Evolutionary conservation across 2,329 filamentous ascomycete species (phyloP).

Genomic region (Alternaria dauci): DNA sequence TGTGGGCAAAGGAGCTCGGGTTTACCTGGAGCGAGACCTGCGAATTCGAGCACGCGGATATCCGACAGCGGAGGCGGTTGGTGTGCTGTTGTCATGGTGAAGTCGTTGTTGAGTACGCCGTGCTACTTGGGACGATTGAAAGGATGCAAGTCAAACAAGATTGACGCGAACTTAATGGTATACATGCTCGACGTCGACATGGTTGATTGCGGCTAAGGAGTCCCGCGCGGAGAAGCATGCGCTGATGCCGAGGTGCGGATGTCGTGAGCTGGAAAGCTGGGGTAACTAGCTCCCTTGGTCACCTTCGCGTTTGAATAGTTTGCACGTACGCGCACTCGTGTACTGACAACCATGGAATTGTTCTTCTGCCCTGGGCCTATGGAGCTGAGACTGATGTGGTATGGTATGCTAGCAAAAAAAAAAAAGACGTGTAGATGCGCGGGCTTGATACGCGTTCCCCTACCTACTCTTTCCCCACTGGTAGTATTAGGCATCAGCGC

Average conservation of each 20-base stretch:
- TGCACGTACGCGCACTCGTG: not conserved
- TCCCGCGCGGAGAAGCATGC: slow-evolving; percentile 40
- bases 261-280: slow-evolving; percentile 12
- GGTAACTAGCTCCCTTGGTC: not conserved
- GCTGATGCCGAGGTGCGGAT: slow-evolving; percentile 40
- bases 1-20: not conserved
- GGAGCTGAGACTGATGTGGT: not conserved
- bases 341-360: not conserved
- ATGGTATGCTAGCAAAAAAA: not conserved
- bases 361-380: not conserved
- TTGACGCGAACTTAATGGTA: not conserved
- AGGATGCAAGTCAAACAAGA: not conserved
- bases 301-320: not conserved
- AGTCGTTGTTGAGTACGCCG: not conserved
- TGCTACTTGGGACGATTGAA: slow-evolving; percentile 5
- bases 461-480: not conserved
- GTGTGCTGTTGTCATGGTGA: slow-evolving; percentile 34
- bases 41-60: slow-evolving; percentile 70
- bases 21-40: slow-evolving; percentile 66
- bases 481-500: slow-evolving; percentile 1
- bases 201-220: slow-evolving; percentile 41
- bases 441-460: not conserved
- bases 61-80: slow-evolving; percentile 62
- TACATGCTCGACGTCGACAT: slow-evolving; percentile 44
- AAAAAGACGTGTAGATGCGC: not conserved